Conservation (phyloP, 2,329 filamentous ascomycete species). For the Penicillium sp. region DNA sequence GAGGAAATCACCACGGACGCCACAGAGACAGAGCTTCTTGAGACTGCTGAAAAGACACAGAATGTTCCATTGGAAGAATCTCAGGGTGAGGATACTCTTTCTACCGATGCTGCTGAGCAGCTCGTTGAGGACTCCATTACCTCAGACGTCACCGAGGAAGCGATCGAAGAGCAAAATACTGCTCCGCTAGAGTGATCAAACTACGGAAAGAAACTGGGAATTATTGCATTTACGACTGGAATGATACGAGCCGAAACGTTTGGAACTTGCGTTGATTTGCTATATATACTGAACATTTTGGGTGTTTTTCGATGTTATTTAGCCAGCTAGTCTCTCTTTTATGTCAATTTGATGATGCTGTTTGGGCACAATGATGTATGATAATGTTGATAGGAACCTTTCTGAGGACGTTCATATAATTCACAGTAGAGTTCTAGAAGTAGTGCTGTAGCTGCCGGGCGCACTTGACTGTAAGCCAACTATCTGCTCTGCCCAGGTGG, state of each 20-base stretch:
- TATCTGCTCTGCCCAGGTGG: no score
- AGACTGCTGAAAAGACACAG: neutral
- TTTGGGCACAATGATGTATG: neutral
- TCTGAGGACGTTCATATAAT: no score
- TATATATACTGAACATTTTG: conserved; percentile 3
- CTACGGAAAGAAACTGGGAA: neutral
- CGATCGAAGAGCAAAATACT: neutral
- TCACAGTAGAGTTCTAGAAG: no score
- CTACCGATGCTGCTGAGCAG: neutral
- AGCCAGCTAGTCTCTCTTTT: conserved; percentile 11
- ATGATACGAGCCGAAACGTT: conserved; percentile 17
- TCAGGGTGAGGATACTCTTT: neutral
- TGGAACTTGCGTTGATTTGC: conserved; percentile 3
- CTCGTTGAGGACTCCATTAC: neutral
- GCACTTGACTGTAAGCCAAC: no score
- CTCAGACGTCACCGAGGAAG: neutral
- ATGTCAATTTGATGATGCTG: conserved; percentile 6
- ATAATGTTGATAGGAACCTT: neutral
- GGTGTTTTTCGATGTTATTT: conserved; percentile 8
- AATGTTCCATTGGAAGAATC: neutral
- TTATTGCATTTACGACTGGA: conserved; percentile 16
- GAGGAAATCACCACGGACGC: neutral
- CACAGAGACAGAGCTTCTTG: neutral
- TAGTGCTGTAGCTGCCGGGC: no score
- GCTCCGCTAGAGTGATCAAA: neutral